Evolutionary conservation across 2,329 filamentous ascomycete species (phyloP), one percentile per base, ranked within the genome.

Genomic region (Penicillium sclerotigenum): DNA sequence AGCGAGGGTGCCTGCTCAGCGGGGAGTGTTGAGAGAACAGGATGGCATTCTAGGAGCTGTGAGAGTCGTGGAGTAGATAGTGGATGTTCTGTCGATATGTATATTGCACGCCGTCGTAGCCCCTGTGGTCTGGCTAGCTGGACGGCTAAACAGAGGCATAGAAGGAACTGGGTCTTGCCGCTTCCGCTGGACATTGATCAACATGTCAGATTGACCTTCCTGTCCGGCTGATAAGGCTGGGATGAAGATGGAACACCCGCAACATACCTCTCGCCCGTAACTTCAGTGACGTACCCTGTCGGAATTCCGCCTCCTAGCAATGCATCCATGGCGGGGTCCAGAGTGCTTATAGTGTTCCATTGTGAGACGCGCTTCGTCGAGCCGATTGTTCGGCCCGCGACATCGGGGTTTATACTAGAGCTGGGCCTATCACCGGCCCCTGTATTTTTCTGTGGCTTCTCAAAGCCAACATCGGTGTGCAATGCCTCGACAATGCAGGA

Each of bases 91-190:
- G 94, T 97, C 1, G 92, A 95, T 67, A 99, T 89, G 79, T 99
- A 99, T 34, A 99, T 81, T 0, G 90, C 88, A n/a, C 86, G 82
- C 58, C 86, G 85, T 36, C 83, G 83, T 0, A 91, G 81, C 6
- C 90, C 91, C 40, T 80, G 79, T 0, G 90, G 89, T 1, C 85
- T 76, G 2, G 89, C 86, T 5, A 97, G 86, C 73, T 99, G 94
- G 16, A 87, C 87, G 31, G 92, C 83, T 33, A 97, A 85, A 42
- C 96, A 86, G 28, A 99, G 82, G 22, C 87, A 87, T 28, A 97
- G 83, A 28, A 97, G 86, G 68, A 97, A 85, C 73, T 99, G 94
- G 1, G 94, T 97, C 81, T 99, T 99, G 68, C 93, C 94, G 62
- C 87, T 89, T 65, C 92, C 94, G 69, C 87, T 89, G 61, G 42